Evolutionary conservation across 306 rosid species (phyloP), one percentile per base, ranked within the genome.

Genomic region (Alnus glutinosa): DNA sequence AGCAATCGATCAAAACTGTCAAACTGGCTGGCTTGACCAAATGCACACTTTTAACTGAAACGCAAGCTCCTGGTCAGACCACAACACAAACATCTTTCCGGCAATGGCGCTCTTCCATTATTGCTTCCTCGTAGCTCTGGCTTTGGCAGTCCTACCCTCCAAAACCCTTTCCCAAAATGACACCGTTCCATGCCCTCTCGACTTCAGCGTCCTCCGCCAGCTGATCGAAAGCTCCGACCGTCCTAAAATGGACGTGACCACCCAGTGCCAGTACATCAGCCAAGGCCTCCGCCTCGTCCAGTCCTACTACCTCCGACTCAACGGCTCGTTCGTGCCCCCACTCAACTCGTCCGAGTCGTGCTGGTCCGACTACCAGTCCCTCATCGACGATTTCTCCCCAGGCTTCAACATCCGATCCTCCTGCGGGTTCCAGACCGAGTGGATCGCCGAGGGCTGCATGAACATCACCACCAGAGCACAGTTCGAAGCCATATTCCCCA

Each of bases 381-480:
- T 82, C 14, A 57, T 78, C 61, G 30, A 19, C 42, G 12, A 63
- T 2, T 47, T 55, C 77, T 1, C 18, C 73, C 50, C 85, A 48
- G 34, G 48, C 49, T 88, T 86, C 71, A 79, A 88, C 18, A 84
- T 88, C 36, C 84, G 85, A 15, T 18, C 79, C 68, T 58, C 82
- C 16, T 88, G 92, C 18, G 92, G 92, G 23, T 88, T 80, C 76
- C n/a, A 78, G 5, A 86, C 92, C 67, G 52, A 73, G 18, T 88
- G 92, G 92, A 88, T 88, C 78, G 73, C 78, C 77, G 78, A 90
- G 19, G 98, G 98, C 1, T 95, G 98, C 82, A 83, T 86, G 93
- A 90, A 87, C 86, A 82, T 95, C 84, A 87, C 89, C 62, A 91
- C 96, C 63, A 67, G 46, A 32, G 36, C 70, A 0, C 50, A 88